A percentile compares a stretch with the other conserved stretches of the same genome.
phyloP scores from a whole-genome alignment of 2,329 filamentous ascomycete genomes.

The Penicillium sp. region DNA sequence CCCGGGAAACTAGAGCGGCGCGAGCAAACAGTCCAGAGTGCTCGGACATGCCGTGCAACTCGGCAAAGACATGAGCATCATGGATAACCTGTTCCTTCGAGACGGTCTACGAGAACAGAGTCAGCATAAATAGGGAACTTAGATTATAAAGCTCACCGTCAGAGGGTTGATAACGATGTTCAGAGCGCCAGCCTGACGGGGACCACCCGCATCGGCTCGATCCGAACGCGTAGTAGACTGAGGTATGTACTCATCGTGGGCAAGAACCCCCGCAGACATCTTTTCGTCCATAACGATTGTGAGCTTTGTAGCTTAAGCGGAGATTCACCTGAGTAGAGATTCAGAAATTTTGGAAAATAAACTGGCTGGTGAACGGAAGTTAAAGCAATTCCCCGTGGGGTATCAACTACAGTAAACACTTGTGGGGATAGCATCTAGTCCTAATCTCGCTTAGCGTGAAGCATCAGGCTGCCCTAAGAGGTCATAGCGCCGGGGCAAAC shows the following conservation, averaged over 20 bases:
- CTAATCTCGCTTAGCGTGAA: background rate
- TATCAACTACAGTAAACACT: no score
- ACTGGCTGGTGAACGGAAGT: no score
- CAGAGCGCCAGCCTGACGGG: conserved; percentile 41
- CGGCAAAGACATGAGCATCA: conserved; percentile 31
- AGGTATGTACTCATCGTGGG: conserved; percentile 10
- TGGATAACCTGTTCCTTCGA: conserved; percentile 28
- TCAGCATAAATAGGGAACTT: background rate
- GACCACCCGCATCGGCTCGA: conserved; percentile 12
- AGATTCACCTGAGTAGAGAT: no score
- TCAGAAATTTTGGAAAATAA: no score
- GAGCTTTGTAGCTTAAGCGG: background rate
- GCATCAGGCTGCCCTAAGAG: background rate
- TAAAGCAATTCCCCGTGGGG: no score
- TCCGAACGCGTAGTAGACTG: background rate
- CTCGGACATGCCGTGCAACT: conserved; percentile 32
- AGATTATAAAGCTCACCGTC: conserved; percentile 32
- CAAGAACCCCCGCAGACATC: background rate
- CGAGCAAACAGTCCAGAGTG: conserved; percentile 35
- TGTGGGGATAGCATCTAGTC: no score
- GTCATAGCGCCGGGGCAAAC: background rate
- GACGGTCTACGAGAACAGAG: conserved; percentile 22
- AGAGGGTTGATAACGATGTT: conserved; percentile 48
- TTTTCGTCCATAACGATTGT: conserved; percentile 10
- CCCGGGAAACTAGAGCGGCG: conserved; percentile 35